Evolutionary conservation across 768 basidiomycete species (phyloP).

Genomic region (Suillus paluster): DNA sequence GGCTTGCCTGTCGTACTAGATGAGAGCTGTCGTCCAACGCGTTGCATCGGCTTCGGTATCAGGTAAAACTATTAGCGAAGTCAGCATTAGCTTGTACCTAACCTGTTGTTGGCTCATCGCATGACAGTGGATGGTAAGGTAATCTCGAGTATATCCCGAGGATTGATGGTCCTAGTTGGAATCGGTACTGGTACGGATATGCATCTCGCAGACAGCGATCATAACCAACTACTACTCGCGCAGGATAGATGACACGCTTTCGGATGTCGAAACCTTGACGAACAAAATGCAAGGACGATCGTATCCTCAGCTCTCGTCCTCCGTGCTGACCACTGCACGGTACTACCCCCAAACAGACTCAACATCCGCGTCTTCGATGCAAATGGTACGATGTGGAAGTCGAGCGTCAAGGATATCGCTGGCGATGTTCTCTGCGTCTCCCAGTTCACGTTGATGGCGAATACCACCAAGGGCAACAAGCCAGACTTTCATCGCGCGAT

Average conservation of each 20-base stretch:
- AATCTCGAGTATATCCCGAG: slow-evolving; percentile 82
- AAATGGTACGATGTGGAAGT: slow-evolving; percentile 80
- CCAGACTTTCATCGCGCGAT: slow-evolving; percentile 94
- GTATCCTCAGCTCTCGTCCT: not conserved
- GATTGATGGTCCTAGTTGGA: slow-evolving; percentile 90
- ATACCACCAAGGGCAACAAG: slow-evolving; percentile 86
- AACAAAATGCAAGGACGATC: slow-evolving; percentile 75
- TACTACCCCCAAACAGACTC: slow-evolving; percentile 48
- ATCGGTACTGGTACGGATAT: slow-evolving; percentile 71
- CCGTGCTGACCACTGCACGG: slow-evolving; percentile 14
- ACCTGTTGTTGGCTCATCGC: not conserved
- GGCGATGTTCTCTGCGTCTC: slow-evolving; percentile 95
- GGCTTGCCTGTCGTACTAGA: slow-evolving; percentile 37
- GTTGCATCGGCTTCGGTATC: slow-evolving; percentile 85
- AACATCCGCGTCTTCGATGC: slow-evolving; percentile 73
- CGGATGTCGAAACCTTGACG: slow-evolving; percentile 72
- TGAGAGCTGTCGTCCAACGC: slow-evolving; percentile 88
- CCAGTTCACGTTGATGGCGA: slow-evolving; percentile 90
- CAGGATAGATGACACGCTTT: slow-evolving; percentile 75
- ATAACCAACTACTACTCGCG: not conserved
- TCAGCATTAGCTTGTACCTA: not conserved
- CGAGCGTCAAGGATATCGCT: slow-evolving; percentile 82
- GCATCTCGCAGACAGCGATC: slow-evolving; percentile 7
- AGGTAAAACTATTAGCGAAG: slow-evolving; percentile 47
- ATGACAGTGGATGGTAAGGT: slow-evolving; percentile 75